phyloP scores from a whole-genome alignment of 805 yeast genomes.

The Candida methanosorbosa region DNA sequence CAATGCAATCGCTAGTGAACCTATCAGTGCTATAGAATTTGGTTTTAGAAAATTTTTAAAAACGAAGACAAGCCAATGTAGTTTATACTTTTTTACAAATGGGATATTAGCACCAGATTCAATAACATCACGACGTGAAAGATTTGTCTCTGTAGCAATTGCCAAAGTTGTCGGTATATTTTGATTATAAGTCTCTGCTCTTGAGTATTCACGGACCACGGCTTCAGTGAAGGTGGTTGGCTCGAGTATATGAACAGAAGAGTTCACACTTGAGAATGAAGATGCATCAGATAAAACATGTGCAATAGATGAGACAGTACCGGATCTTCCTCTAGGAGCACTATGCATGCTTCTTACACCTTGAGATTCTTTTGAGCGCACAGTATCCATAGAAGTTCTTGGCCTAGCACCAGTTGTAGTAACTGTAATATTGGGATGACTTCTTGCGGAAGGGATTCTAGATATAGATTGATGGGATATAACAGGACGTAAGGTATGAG shows the following conservation, averaged over 20 bases:
- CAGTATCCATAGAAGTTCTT: background rate
- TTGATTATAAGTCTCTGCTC: slow-evolving; percentile 23
- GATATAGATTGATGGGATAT: slow-evolving; percentile 7
- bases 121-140: slow-evolving; percentile 16
- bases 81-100: slow-evolving; percentile 20
- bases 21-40: slow-evolving; percentile 35
- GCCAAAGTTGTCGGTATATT: slow-evolving; percentile 19
- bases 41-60: slow-evolving; percentile 42
- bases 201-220: slow-evolving; percentile 25
- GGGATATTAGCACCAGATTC: slow-evolving; percentile 15
- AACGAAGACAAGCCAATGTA: slow-evolving; percentile 22
- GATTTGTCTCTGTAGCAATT: slow-evolving; percentile 25
- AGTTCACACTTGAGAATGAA: too few species aligned
- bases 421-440: slow-evolving; percentile 3
- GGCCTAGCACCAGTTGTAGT: background rate
- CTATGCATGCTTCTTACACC: too few species aligned
- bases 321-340: background rate
- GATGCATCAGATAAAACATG: background rate
- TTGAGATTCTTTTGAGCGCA: too few species aligned
- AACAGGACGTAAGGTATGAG: background rate
- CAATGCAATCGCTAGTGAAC: slow-evolving; percentile 40
- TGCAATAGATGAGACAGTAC: background rate
- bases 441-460: slow-evolving; percentile 24
- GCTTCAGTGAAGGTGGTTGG: slow-evolving; percentile 18
- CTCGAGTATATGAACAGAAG: background rate